Percentiles rank a stretch among this genome's conserved stretches.
Conservation (phyloP, 106 monocot species). For the Allium sativum region DNA sequence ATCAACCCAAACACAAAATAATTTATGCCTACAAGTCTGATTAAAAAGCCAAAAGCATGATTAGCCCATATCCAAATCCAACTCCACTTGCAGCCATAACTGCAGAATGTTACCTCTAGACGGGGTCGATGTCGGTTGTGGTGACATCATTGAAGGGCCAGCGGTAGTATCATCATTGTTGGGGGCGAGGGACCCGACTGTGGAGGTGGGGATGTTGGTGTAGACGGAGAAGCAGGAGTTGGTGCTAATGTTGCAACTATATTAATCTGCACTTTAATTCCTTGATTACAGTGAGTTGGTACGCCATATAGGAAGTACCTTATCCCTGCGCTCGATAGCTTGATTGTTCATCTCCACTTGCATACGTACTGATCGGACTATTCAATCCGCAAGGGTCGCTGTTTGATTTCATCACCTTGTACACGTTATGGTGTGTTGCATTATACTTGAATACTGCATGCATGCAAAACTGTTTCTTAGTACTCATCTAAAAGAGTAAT, state of each 20-base stretch:
- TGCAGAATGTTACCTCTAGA: not conserved
- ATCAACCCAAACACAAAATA: no score
- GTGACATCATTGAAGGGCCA: no score
- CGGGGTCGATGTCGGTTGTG: no score
- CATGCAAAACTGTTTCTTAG: no score
- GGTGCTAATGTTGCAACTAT: not conserved
- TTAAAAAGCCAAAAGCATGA: no score
- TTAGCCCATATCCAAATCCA: not conserved
- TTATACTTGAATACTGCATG: no score
- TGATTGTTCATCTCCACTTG: slow-evolving; percentile 14
- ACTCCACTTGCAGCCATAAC: not conserved
- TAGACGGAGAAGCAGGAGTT: not conserved
- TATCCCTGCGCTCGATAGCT: slow-evolving; percentile 10
- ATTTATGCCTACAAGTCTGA: no score
- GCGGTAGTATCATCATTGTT: no score
- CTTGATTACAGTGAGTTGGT: slow-evolving; percentile 23
- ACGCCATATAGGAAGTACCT: slow-evolving; percentile 48
- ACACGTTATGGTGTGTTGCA: no score
- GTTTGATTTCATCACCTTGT: no score
- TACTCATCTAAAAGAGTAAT: no score
- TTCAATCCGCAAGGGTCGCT: slow-evolving; percentile 24
- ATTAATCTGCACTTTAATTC: slow-evolving; percentile 33
- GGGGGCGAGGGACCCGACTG: not conserved
- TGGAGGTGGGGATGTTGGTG: not conserved
- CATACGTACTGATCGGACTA: slow-evolving; percentile 6